phyloP scores from a whole-genome alignment of 352 stramenopile species.

The Peronospora belbahrii region DNA sequence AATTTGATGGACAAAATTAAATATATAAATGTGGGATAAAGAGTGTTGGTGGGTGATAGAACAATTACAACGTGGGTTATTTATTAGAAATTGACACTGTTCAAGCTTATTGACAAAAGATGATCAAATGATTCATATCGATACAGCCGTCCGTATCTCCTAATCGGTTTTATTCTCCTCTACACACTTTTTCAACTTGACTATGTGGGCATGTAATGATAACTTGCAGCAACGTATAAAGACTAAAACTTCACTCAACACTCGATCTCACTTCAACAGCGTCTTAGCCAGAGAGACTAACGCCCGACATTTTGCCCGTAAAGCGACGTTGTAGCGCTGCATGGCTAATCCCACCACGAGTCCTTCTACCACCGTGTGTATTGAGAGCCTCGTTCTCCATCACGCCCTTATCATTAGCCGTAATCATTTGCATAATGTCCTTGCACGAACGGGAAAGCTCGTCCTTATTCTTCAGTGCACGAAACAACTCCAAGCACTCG shows the following conservation, averaged over 20 bases:
- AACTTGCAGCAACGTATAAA: no score
- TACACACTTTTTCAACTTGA: no score
- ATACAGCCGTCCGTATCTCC: no score
- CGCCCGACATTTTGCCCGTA: conserved; percentile 80
- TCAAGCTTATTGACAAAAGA: background rate
- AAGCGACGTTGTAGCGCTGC: conserved; percentile 68
- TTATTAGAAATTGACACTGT: conserved; percentile 1
- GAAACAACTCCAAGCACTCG: conserved; percentile 70
- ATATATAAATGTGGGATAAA: background rate
- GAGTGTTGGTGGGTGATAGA: background rate
- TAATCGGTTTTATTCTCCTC: no score
- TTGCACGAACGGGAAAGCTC: conserved; percentile 64
- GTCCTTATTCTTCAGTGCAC: conserved; percentile 73
- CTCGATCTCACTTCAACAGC: background rate
- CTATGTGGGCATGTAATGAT: background rate
- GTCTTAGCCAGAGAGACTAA: conserved; percentile 39
- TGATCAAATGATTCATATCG: background rate
- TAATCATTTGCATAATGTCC: conserved; percentile 67
- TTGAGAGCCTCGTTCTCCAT: conserved; percentile 65
- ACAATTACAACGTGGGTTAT: background rate
- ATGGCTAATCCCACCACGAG: conserved; percentile 60
- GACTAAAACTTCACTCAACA: no score
- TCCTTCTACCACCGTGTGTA: conserved; percentile 47
- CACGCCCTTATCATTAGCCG: conserved; percentile 52
- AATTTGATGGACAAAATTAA: background rate